These are phyloP conservation scores for Geranium brycei DNA, from an alignment of 345 rosid genomes.

Conservation along the genomic window DNA sequence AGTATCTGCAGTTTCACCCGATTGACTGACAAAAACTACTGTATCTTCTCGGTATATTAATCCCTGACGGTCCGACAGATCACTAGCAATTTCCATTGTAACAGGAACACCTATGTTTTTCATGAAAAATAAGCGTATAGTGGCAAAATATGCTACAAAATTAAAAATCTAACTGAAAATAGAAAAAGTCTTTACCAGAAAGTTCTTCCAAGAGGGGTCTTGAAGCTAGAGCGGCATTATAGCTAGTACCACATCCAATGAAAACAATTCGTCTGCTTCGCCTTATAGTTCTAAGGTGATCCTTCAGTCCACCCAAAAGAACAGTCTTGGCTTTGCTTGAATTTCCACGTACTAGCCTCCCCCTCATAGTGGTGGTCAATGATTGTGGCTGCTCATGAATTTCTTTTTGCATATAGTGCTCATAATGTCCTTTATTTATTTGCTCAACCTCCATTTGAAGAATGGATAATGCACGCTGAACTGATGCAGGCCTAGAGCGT, in stretches of 20 bases:
- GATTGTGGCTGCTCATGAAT: conserved; percentile 98
- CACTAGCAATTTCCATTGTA: conserved; percentile 98
- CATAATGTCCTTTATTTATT: conserved; percentile 78
- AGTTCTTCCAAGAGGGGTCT: conserved; percentile 94
- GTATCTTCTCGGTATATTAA: conserved; percentile 97
- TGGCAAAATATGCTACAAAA: too few species aligned
- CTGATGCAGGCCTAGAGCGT: conserved; percentile 63
- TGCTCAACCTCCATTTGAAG: conserved; percentile 97
- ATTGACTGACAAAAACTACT: conserved; percentile 92
- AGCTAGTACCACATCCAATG: conserved; percentile 94
- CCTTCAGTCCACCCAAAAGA: conserved; percentile 90
- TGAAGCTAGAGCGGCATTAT: conserved; percentile 91
- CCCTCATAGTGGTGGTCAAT: conserved; percentile 89
- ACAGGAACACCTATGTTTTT: conserved; percentile 65
- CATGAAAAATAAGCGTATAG: conserved; percentile 4
- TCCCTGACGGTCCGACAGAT: conserved; percentile 84
- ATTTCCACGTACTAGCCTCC: conserved; percentile 86
- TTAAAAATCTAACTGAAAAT: too few species aligned
- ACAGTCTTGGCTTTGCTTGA: conserved; percentile 72
- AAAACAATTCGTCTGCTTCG: conserved; percentile 87
- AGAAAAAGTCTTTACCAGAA: conserved; percentile 38
- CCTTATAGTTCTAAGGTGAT: conserved; percentile 80
- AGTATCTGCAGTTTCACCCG: conserved; percentile 99
- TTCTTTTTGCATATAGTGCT: conserved; percentile 97
- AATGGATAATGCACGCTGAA: conserved; percentile 86